Evolutionary conservation across 202 grass and related monocot species (phyloP), one percentile per base, ranked within the genome.

Genomic region (Musa balbisiana): DNA sequence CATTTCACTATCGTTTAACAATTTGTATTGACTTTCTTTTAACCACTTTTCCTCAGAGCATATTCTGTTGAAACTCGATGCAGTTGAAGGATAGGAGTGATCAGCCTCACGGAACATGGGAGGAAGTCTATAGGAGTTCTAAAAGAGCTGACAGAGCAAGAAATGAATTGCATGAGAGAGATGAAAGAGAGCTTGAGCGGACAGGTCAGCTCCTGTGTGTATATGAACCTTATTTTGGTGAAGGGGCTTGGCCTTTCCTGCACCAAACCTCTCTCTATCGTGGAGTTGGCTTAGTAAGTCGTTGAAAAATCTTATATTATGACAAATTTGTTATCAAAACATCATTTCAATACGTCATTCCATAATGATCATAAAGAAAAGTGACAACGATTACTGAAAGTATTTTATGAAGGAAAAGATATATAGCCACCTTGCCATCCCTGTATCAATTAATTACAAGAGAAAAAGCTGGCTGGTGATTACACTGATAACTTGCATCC

Each of bases 201-300:
- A 95, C 91, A 83, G 95, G 95, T 74, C 95, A 99, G 72, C 95
- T 71, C 67, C 75, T 99, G 65, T 99, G 91, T 85, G 92, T 99
- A 89, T 99, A 99, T 20, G 95, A 99, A 78, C 91, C 95, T 72
- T 95, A 95, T 89, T 92, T 90, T 88, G 95, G 95, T 73, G 87
- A 95, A 74, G 95, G 91, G 64, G 85, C 83, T 59, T 99, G 95
- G 91, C 85, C 88, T 53, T 99, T 99, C 85, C 87, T 99, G 27
- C 95, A 95, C 80, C 85, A 79, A 71, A 86, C 80, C 62, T 90
- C 95, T 53, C 85, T 99, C 72, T 99, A 99, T 75, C 87, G 89
- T 78, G 95, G 95, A 85, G 92, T 99, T 92, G 87, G 95, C 72
- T 75, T 99, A 85, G 95, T 99, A 94, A 88, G 78, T 80, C 77